Evolutionary conservation across 2,329 filamentous ascomycete species (phyloP), one percentile per base, ranked within the genome.

Genomic region (Acrodontium crateriforme): DNA sequence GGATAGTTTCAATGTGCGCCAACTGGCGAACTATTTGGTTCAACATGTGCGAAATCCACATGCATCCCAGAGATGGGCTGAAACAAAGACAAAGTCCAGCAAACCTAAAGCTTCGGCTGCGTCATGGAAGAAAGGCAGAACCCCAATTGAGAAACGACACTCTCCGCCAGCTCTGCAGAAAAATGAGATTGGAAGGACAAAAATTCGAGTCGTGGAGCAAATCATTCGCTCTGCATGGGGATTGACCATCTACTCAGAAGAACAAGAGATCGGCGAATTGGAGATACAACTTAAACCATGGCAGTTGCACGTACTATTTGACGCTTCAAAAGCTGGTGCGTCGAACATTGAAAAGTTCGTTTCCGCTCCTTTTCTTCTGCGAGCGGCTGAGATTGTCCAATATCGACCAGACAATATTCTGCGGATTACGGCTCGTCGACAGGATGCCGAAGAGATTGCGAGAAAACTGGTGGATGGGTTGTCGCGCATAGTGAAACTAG

Each of bases 381-480:
- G 38, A 2, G 25, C 36, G 1, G 37, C 38, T n/a, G 29, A 40
- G 16, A 23, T 49, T 9, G 30, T 36, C 10, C 30, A 34, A 1
- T 40, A 41, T 25, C 36, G 30, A 25, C 36, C 34, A 8, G 39
- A 48, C 17, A 34, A 36, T 15, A 27, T 45, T 9, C 19, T 49
- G 15, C 43, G 46, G n/a, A 42, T 50, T 29, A 47, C 44, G n/a
- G 47, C 37, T 15, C 44, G 45, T 4, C 37, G 40, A 12, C 32
- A 35, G 16, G 44, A 46, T 25, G 45, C 46, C 5, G 41, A 46
- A 24, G 42, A 47, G 18, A 35, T 45, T 20, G 44, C 41, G 8
- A 31, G 31, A 9, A 35, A 38, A 18, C 24, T 50, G 15, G 30
- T 44, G 25, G 25, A 33, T 13, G 34, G 35, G n/a, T 25, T 49